Base-by-base conservation (phyloP, 148 eudicot genomes). In the Camellia granthamiana region DNA sequence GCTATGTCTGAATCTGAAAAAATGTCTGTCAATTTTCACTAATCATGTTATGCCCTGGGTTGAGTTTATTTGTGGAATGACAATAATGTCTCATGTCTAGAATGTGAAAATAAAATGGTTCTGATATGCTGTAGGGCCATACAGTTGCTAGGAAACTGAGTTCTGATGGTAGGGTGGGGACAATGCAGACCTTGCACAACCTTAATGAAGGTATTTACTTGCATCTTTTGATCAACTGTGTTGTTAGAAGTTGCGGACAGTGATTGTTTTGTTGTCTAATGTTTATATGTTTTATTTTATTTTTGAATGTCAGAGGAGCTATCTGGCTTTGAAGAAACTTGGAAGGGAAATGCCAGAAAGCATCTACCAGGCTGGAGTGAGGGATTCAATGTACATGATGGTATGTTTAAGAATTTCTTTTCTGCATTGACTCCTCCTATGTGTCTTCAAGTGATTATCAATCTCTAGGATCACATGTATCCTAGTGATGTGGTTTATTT, bases 141-240 rank as follows among this genome's bases (percentile, higher is more conserved):
- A 85, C 95, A 72, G 86, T 96, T 10, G 66, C 90, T 68, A 90
- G 97, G 90, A 96, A 96, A 79, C 88, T 93, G 76, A 84, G 88
- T 59, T 91, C 99, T 68, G 99, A 91, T 88, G 98, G 99, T 66
- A 87, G 77, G 77, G 98, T 96, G 81, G 94, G 91, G 76, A 89
- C 92, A 41, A 89, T 85, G 89, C 95, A 96, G 83, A 88, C 88
- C 66, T 76, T 93, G 83, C 99, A 92, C 82, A 96, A 96, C 79
- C 86, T 96, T 61, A 77, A 91, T 76, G 92, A 93, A 93, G 91
- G 99, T 90, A 85, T 62, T 18, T 75, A 16, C 55, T 9, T 66
- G 5, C 13, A 5, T 19, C 43, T 63, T 77, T 61, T 14, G 65
- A 72, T 47, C 11, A 30, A 63, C 47, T 21, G 41, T 21, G 41